phyloP scores from a whole-genome alignment of 306 rosid genomes.

The Benincasa hispida region DNA sequence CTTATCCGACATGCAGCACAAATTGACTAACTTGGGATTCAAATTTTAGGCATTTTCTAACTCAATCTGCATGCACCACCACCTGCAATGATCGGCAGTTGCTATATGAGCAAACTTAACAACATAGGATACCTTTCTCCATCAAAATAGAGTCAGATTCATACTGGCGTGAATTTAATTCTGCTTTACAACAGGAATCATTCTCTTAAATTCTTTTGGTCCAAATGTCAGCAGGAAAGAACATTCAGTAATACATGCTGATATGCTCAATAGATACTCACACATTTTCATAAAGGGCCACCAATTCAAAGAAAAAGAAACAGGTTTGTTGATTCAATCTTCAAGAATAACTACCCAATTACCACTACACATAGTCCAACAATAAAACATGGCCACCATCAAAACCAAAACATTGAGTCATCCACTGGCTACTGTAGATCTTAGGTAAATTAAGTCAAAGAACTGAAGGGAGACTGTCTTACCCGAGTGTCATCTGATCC shows the following conservation, averaged over 20 bases:
- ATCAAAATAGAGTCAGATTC: neutral
- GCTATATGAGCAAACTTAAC: neutral
- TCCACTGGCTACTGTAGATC: neutral
- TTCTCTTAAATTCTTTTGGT: neutral
- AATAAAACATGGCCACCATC: neutral
- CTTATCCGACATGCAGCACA: neutral
- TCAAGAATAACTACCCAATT: neutral
- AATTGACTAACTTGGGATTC: neutral
- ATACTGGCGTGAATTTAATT: neutral
- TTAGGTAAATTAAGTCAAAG: neutral
- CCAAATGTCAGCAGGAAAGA: neutral
- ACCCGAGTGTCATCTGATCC: conserved; percentile 97
- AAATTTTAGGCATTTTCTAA: neutral
- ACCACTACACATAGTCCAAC: neutral
- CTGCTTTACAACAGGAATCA: neutral
- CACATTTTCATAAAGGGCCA: neutral
- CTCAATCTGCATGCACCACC: conserved; percentile 2
- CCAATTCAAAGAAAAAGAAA: neutral
- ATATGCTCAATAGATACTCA: neutral
- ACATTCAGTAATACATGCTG: neutral
- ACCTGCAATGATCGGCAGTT: neutral
- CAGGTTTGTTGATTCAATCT: neutral
- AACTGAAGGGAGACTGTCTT: conserved; percentile 8
- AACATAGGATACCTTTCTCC: neutral
- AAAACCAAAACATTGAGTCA: neutral